phyloP scores from a whole-genome alignment of 495 filamentous ascomycete genomes.

The Penicillium ochrochloron region DNA sequence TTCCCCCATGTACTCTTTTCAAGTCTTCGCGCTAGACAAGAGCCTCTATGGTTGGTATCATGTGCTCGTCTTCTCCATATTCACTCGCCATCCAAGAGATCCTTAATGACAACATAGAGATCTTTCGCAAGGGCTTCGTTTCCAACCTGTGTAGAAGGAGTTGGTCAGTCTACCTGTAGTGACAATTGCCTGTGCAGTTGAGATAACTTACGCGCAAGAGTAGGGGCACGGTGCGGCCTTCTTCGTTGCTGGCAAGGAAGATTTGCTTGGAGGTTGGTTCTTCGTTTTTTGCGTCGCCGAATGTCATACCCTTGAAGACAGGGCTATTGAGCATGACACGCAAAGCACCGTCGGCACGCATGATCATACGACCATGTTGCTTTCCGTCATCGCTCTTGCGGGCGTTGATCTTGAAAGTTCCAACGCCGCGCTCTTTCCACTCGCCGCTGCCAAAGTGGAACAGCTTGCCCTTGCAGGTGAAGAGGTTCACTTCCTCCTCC shows the following conservation, averaged over 20 bases:
- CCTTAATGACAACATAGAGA: conserved; percentile 44
- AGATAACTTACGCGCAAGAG: conserved; percentile 67
- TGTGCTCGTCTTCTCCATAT: conserved; percentile 27
- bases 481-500: conserved; percentile 64
- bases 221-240: conserved; percentile 61
- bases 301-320: conserved; percentile 72
- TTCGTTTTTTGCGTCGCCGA: conserved; percentile 60
- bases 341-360: conserved; percentile 83
- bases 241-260: conserved; percentile 64
- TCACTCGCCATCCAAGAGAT: conserved; percentile 31
- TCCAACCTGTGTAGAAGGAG: conserved; percentile 40
- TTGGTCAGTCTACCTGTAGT: conserved; percentile 17
- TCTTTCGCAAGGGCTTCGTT: conserved; percentile 45
- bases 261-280: conserved; percentile 59
- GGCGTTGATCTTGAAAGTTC: conserved; percentile 83
- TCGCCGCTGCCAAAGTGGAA: conserved; percentile 70
- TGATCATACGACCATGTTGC: conserved; percentile 70
- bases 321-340: conserved; percentile 87
- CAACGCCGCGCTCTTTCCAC: conserved; percentile 90
- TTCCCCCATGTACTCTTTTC: conserved; percentile 5
- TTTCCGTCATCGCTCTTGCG: conserved; percentile 53
- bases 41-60: conserved; percentile 12
- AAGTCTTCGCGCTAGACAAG: conserved; percentile 4
- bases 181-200: conserved; percentile 2
- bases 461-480: conserved; percentile 73